phyloP scores from a whole-genome alignment of 2,329 filamentous ascomycete genomes.

The Sporothrix phasma region DNA sequence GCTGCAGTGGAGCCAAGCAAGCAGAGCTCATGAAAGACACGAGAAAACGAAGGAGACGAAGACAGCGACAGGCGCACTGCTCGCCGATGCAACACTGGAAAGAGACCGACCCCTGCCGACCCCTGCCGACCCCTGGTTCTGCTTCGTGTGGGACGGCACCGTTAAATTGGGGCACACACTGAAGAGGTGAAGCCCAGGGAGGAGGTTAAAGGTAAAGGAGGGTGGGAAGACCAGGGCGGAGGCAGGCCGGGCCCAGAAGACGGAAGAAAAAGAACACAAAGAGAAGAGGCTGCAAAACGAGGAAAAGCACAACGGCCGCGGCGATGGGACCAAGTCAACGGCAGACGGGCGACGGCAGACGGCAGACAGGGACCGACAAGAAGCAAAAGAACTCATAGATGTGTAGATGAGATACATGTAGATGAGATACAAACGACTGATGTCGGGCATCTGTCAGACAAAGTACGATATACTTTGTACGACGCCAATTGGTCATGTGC shows the following conservation, averaged over 20 bases:
- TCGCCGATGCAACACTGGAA: constrained; percentile 10
- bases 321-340: not conserved
- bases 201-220: no score
- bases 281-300: not conserved
- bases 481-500: no score
- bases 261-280: not conserved
- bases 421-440: no score
- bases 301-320: not conserved
- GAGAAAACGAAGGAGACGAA: not conserved
- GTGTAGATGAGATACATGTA: no score
- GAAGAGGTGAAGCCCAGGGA: no score
- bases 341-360: not conserved
- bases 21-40: not conserved
- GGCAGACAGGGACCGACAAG: not conserved
- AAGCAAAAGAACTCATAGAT: no score
- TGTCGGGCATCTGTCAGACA: no score
- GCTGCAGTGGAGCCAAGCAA: not conserved
- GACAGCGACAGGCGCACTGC: not conserved
- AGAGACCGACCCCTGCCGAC: constrained; percentile 8
- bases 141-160: not conserved
- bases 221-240: not conserved
- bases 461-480: no score
- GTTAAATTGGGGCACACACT: constrained; percentile 9
- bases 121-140: not conserved
- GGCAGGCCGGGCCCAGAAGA: no score